Evolutionary conservation across 768 basidiomycete genomes (phyloP), one percentile per base, ranked within the genome.

Genomic region (Scleroderma bovista): DNA sequence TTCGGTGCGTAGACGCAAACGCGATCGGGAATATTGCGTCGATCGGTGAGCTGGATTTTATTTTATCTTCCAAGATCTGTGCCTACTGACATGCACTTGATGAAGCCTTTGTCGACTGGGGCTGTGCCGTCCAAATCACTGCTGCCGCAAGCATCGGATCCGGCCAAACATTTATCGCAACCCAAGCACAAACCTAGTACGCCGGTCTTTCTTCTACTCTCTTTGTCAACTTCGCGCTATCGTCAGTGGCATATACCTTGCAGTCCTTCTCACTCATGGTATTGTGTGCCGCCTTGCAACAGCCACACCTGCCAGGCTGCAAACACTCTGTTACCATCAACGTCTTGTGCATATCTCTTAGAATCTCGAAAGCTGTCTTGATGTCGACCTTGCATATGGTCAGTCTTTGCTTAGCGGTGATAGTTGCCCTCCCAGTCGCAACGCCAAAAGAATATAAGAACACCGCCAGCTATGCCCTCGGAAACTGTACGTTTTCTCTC

Each of bases 291-390:
- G 83, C 54, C 70, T 88, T 15, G 85, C 79, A 15, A 87, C 87
- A 2, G 62, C 71, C 9, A 45, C 83, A 24, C 71, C 91, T 16
- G 88, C 88, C 1, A 73, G 86, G 24, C 58, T 90, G 13, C 88
- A 91, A 61, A 81, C 75, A 17, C 64, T 85, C 9, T 90, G 78
- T 88, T 19, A 55, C 78, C n/a, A 70, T 90, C 37, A 90, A 90
- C 59, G 17, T 69, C 69, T 86, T 62, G 78, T 87, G 49, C 33
- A 72, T 48, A 16, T 48, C 38, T 38, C 12, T 34, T 6, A n/a
- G n/a, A n/a, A n/a, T n/a, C 26, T 29, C 5, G 9, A 29, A 29
- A 29, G 26, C 26, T 29, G 9, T 29, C 26, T 29, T 29, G 26
- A 13, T 16, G 29, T 23, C 32, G 24, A 10, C 36, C n/a, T n/a